These are phyloP conservation scores for Xylogone sp. DNA, from an alignment of 2,329 filamentous ascomycete species.

Conservation along the genomic window DNA sequence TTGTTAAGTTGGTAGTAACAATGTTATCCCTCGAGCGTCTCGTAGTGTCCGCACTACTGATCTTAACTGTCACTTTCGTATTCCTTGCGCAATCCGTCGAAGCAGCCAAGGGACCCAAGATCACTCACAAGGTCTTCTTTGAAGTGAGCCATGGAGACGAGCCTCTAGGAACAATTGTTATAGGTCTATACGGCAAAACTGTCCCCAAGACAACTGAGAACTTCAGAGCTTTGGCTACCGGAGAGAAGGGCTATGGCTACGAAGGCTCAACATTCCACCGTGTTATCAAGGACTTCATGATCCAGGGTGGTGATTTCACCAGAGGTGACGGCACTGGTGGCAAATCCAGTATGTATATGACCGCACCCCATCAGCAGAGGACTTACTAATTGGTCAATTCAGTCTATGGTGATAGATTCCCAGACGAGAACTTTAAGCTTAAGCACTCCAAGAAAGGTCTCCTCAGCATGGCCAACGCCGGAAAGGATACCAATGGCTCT, in stretches of 20 bases:
- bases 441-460: conserved; percentile 85
- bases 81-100: conserved; percentile 73
- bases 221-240: conserved; percentile 77
- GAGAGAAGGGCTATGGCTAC: conserved; percentile 84
- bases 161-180: conserved; percentile 68
- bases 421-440: conserved; percentile 93
- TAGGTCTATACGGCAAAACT: conserved; percentile 85
- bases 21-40: conserved; percentile 76
- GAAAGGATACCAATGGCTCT: conserved; percentile 81
- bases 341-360: conserved; percentile 65
- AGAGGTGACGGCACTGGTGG: conserved; percentile 77
- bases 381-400: conserved; percentile 13
- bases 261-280: conserved; percentile 82
- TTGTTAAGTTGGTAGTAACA: conserved; percentile 31
- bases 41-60: conserved; percentile 68
- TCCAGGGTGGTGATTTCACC: conserved; percentile 87
- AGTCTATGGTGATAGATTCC: conserved; percentile 81
- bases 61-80: conserved; percentile 70
- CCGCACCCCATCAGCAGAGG: neutral
- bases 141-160: conserved; percentile 76
- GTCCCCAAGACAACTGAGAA: conserved; percentile 73
- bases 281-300: conserved; percentile 89
- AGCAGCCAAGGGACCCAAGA: conserved; percentile 83
- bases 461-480: conserved; percentile 82
- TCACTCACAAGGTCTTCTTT: conserved; percentile 93